Evolutionary conservation across 345 rosid genomes (phyloP), one percentile per base, ranked within the genome.

Genomic region (Syzygium grande): DNA sequence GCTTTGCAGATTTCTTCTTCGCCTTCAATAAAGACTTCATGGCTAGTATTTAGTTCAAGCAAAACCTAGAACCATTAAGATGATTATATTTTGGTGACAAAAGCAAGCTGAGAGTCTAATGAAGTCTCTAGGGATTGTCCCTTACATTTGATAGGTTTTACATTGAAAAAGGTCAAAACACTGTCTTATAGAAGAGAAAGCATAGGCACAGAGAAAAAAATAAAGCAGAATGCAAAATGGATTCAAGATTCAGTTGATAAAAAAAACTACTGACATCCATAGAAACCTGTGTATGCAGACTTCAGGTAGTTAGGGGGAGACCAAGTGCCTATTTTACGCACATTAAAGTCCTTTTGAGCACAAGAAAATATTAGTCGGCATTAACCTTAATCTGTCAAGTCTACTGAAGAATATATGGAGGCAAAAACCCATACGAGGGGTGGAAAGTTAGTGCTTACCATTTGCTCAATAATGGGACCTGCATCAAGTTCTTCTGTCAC

Each of bases 381-480:
- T 38, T 49, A 73, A 38, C 49, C 83, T 34, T 34, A 73, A 73
- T 73, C 83, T 73, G 80, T 73, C 1, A 3, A 30, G 49, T 56
- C 61, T 30, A 25, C 77, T 52, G 51, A 85, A 85, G n/a, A 43
- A 3, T 22, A 79, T 63, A 65, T 63, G 54, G 54, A 84, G 52
- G 52, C 77, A 65, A 30, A 68, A 78, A 86, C 46, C 84, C 84
- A 83, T 68, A 59, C 53, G 52, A 51, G 43, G 54, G 83, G 49
- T 14, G 3, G 59, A 88, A 86, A 59, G 19, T 30, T 65, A 52
- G 46, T 17, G 27, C 88, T 88, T 89, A 96, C 99, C 99, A 96
- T 96, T 91, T 96, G 99, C 87, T 96, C 99, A 89, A 98, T 98
- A 88, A 98, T 96, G 84, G 99, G 97, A 86, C 99, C 99, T 30